phyloP scores from a whole-genome alignment of 805 yeast genomes.

The Candida stauntonica region DNA sequence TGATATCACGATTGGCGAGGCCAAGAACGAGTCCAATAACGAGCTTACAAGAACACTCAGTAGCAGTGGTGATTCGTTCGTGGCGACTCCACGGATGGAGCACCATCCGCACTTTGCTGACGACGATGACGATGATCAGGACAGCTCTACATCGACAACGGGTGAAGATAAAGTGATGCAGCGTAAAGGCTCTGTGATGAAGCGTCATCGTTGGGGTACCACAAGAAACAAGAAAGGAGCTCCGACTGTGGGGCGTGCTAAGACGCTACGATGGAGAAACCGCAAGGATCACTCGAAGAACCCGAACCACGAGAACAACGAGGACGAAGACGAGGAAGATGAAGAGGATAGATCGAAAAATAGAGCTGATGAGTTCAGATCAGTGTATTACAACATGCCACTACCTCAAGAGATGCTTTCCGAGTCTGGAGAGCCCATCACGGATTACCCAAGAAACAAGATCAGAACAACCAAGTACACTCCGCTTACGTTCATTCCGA shows the following conservation, averaged over 20 bases:
- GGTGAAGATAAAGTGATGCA: slow-evolving; percentile 15
- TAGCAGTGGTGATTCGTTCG: slow-evolving; percentile 18
- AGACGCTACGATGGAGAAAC: slow-evolving; percentile 51
- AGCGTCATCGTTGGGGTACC: slow-evolving; percentile 88
- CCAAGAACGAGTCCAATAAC: slow-evolving; percentile 4
- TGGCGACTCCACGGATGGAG: slow-evolving; percentile 24
- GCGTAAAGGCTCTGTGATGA: slow-evolving; percentile 51
- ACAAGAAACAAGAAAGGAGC: slow-evolving; percentile 70
- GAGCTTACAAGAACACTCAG: slow-evolving; percentile 20
- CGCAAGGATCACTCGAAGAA: slow-evolving; percentile 27
- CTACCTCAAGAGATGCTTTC: slow-evolving; percentile 57
- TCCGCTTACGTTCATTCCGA: slow-evolving; percentile 83
- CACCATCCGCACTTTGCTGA: slow-evolving; percentile 25
- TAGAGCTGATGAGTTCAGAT: slow-evolving; percentile 40
- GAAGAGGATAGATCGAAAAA: slow-evolving; percentile 31
- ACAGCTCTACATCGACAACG: background rate
- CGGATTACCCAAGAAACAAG: slow-evolving; percentile 78
- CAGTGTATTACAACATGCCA: slow-evolving; percentile 53
- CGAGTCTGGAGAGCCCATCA: slow-evolving; percentile 55
- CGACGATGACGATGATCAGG: slow-evolving; percentile 10
- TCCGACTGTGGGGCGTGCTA: slow-evolving; percentile 56
- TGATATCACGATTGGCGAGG: slow-evolving; percentile 17
- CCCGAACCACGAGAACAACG: slow-evolving; percentile 28
- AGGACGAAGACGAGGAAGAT: slow-evolving; percentile 27
- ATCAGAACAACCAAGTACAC: slow-evolving; percentile 95